These are phyloP conservation scores for Ichthyophthirius multifiliis DNA, from an alignment of 169 alveolate genomes.

Conservation along the genomic window DNA sequence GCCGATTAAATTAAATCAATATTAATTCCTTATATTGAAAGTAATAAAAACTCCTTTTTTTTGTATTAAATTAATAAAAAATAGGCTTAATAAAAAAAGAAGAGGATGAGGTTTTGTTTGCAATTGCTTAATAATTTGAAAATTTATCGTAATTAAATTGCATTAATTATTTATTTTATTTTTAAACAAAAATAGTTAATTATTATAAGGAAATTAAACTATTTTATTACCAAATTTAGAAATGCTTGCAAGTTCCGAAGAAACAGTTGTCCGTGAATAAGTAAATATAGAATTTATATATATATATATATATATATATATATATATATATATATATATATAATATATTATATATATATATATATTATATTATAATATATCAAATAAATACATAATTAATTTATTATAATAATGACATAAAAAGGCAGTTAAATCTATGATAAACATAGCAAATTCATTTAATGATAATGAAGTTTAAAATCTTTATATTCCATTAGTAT, in stretches of 20 bases:
- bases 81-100: conserved; percentile 52
- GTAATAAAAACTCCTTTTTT: no score
- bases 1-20: conserved; percentile 40
- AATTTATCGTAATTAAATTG: conserved; percentile 50
- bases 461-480: conserved; percentile 51
- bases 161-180: no score
- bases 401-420: no score
- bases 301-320: no score
- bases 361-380: no score
- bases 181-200: no score
- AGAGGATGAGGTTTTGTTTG: conserved; percentile 78
- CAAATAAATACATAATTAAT: no score
- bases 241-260: conserved; percentile 61
- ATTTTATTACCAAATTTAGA: conserved; percentile 53
- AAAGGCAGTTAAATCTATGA: no score
- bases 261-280: conserved; percentile 77
- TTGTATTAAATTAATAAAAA: not conserved
- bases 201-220: conserved; percentile 29
- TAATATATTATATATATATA: no score
- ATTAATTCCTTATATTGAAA: conserved; percentile 60
- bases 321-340: no score
- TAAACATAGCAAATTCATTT: conserved; percentile 42
- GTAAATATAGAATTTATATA: no score
- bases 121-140: conserved; percentile 73
- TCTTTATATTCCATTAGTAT: conserved; percentile 49